These are phyloP conservation scores for Urochloa ruziziensis DNA, from an alignment of 176 grass and related monocot genomes.

Conservation along the genomic window DNA sequence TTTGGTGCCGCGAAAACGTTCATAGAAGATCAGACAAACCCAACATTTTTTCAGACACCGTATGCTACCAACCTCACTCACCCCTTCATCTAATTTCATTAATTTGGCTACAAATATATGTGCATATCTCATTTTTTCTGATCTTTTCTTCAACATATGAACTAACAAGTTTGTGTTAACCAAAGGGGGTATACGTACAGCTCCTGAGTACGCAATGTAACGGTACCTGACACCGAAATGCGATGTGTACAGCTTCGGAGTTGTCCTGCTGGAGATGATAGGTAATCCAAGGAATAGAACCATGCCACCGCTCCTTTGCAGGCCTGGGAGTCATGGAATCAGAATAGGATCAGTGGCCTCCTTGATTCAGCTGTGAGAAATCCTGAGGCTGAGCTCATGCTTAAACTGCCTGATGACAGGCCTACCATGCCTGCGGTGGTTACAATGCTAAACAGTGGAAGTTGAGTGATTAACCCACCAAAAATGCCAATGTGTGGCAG, in stretches of 20 bases:
- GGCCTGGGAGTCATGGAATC: slow-evolving; percentile 41
- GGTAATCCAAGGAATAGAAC: not conserved
- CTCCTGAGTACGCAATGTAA: not conserved
- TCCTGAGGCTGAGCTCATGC: not conserved
- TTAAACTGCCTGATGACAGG: slow-evolving; percentile 1
- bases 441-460: slow-evolving; percentile 24
- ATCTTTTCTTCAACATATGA: too few species aligned
- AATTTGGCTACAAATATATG: not conserved
- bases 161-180: not conserved
- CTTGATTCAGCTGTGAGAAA: not conserved
- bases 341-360: not conserved
- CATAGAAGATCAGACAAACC: not conserved
- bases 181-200: not conserved
- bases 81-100: not conserved
- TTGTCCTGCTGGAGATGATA: not conserved
- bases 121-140: not conserved
- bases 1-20: not conserved
- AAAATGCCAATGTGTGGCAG: not conserved
- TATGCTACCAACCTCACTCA: not conserved
- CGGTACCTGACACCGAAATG: not conserved
- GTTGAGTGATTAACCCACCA: not conserved
- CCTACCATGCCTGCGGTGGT: slow-evolving; percentile 42
- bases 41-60: not conserved
- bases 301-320: not conserved
- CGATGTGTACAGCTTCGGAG: slow-evolving; percentile 15